Evolutionary conservation across 139 green algal species (phyloP), one percentile per base, ranked within the genome.

Genomic region (Tetradesmus obliquus): DNA sequence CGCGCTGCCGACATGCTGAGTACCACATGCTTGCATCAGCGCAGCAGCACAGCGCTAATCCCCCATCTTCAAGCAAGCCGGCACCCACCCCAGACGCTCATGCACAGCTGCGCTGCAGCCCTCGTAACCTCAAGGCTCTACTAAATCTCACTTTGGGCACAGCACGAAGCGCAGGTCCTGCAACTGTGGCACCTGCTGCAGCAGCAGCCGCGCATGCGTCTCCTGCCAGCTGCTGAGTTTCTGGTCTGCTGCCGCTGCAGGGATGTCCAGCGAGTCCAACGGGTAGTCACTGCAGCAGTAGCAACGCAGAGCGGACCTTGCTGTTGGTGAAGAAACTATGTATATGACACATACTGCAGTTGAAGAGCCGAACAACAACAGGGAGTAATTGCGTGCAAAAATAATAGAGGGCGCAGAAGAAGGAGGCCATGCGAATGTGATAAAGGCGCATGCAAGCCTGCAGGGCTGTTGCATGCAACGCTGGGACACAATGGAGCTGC

Each of bases 81-180:
- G 32, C 32, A 45, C 32, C 32, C 32, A 45, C 32, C 32, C 32
- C 32, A 45, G 32, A 45, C 10, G 12, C 10, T 12, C 62, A 72
- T 12, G 12, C 10, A 20, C 1, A 66, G 2, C 24, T 85, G 80
- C 80, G 53, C 6, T 20, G 24, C 80, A 57, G 24, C 32, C 53
- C 10, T 17, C 80, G 17, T 7, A 51, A 3, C 13, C 13, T n/a
- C 80, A 5, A 85, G 19, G 80, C 80, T 60, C 12, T 55, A 2
- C 8, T 83, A 12, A 58, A 24, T 12, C 84, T 79, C 22, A 90
- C 85, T 82, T 98, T 4, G 97, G 97, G 88, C 95, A 97, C 51
- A 98, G 93, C 83, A 97, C 95, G 71, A 96, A 98, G 32, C 97
- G 94, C 92, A 98, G 94, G 88, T 98, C 94, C 87, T 98, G 94